Evolutionary conservation across 768 basidiomycete species (phyloP), one percentile per base, ranked within the genome.

Genomic region (Suillus occidentalis): DNA sequence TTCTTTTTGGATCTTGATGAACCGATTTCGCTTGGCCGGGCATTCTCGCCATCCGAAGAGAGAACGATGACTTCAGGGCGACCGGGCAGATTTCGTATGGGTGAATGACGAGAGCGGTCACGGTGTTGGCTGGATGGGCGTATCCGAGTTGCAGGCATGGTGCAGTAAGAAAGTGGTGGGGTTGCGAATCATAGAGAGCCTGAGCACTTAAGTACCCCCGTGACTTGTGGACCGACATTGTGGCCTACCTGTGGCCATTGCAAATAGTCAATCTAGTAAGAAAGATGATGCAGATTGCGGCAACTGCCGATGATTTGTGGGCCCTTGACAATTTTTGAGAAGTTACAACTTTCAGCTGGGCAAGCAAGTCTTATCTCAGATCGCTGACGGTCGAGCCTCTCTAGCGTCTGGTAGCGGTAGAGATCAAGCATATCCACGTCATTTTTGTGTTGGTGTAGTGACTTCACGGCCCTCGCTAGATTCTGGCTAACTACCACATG

Each of bases 41-140:
- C 65, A 47, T 64, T 69, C 60, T 74, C 75, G 56, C 68, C 71
- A 64, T 75, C 78, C 43, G 79, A 78, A 60, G 76, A 77, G 39
- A 81, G 69, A 61, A 77, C 68, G 61, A 77, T 75, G 59, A 78
- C 67, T 45, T 72, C 70, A 16, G 64, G 13, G 40, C 62, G 60
- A 22, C 13, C 59, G 9, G 55, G 53, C 6, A 70, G 59, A 61
- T 65, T 22, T 20, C 36, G 34, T n/a, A 62, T 64, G 6, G 62
- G 67, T 5, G 69, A 31, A 0, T 64, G 68, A 34, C 53, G 65
- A 1, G 67, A 67, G 3, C 37, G 9, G n/a, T n/a, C n/a, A n/a
- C n/a, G n/a, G 6, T 65, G 69, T 36, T 68, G 70, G 25, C 72
- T 75, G 22, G 75, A 66, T 20, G 75, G 67, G 61, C 74, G 74